Evolutionary conservation across 352 stramenopile species (phyloP), one percentile per base, ranked within the genome.

Genomic region (Globisporangium mamillatum): DNA sequence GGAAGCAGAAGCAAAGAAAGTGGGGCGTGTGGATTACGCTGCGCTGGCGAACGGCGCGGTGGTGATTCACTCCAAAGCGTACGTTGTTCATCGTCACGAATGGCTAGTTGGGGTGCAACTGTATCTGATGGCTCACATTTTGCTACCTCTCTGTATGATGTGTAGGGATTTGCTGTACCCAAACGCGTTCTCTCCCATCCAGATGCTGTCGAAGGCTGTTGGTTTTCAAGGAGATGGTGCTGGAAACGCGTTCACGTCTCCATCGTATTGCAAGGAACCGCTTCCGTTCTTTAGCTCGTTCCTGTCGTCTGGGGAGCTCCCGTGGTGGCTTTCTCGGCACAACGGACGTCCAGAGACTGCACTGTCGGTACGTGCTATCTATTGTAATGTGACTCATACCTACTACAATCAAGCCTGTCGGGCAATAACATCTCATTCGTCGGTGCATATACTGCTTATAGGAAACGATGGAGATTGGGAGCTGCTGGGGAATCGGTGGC

Each of bases 401-500:
- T 22, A 27, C 12, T 7, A 22, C 12, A 16, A 58, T n/a, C 22
- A 6, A 50, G 41, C 6, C 41, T 8, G 4, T 44, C 10, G 2
- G 24, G n/a, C 24, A 2, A 38, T 1, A 10, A 1, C n/a, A 3
- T 25, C 22, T 29, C 18, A 59, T 36, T 38, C 25, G 9, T 8
- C 4, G 29, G 29, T 64, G 18, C 0, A 16, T 60, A 14, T 41
- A 12, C 10, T 61, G 52, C 7, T 20, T 16, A 9, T 64, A 93
- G 84, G 82, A 92, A 85, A 92, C 87, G 18, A 91, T 90, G 70
- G 88, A 93, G 65, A 86, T 95, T 16, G 90, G 90, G 16, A 92
- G 81, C 48, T 97, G 90, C 67, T 97, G 88, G 86, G 80, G 78
- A 24, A 77, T 95, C 38, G 63, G 66, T 6, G 82, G 87, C 0